Percentiles rank a stretch among this genome's conserved stretches.
These are phyloP conservation scores for Fraxinus sp. DNA, from an alignment of 305 asterid species.

Conservation along the genomic window DNA sequence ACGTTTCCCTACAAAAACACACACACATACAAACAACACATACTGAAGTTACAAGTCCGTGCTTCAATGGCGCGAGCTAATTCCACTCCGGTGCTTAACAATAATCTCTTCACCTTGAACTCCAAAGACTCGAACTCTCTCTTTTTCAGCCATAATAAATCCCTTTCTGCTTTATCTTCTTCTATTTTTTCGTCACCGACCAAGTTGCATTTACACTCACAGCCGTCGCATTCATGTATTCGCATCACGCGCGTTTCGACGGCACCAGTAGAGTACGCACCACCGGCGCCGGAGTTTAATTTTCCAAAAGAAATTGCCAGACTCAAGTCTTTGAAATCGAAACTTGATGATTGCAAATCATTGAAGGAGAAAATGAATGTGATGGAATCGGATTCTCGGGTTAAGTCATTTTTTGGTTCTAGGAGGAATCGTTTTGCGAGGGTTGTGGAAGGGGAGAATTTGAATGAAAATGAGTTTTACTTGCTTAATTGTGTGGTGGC, in stretches of 20 bases:
- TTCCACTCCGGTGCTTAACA: constrained; percentile 42
- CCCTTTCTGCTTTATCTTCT: constrained; percentile 31
- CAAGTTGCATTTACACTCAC: constrained; percentile 31
- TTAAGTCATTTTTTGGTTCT: constrained; percentile 47
- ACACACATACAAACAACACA: background rate
- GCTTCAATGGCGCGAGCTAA: constrained; percentile 53
- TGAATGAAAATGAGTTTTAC: constrained; percentile 57
- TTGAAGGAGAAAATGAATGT: constrained; percentile 47
- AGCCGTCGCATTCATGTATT: constrained; percentile 22
- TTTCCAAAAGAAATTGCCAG: constrained; percentile 63
- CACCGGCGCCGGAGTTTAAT: constrained; percentile 66
- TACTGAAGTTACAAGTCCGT: background rate
- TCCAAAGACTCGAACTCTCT: constrained; percentile 35
- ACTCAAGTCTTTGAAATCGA: constrained; percentile 48
- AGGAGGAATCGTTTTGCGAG: constrained; percentile 36
- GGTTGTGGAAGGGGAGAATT: constrained; percentile 41
- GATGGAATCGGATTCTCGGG: constrained; percentile 66
- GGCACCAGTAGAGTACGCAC: constrained; percentile 69
- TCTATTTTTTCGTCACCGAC: constrained; percentile 32
- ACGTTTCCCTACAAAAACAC: constrained; percentile 24
- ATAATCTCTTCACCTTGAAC: constrained; percentile 35
- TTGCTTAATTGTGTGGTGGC: constrained; percentile 84
- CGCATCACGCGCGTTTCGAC: constrained; percentile 62
- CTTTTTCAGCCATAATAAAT: constrained; percentile 10
- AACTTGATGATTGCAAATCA: constrained; percentile 39